phyloP scores from a whole-genome alignment of 2,329 filamentous ascomycete genomes.

The Gyromitra esculenta region DNA sequence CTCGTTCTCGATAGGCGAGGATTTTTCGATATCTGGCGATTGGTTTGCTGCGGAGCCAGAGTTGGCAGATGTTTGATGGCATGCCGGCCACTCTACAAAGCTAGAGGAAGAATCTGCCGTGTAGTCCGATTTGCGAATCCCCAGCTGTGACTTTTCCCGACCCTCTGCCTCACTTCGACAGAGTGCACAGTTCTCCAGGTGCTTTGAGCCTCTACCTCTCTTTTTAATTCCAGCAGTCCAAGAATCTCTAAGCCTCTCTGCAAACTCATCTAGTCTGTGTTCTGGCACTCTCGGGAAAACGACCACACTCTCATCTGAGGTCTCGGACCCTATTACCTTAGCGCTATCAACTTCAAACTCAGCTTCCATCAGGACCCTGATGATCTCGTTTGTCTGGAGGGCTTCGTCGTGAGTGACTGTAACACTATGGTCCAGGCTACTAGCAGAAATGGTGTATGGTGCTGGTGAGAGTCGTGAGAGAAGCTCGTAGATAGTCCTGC shows the following conservation, averaged over 20 bases:
- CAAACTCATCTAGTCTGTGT: conserved; percentile 59
- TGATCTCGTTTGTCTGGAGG: conserved; percentile 61
- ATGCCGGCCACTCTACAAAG: background rate
- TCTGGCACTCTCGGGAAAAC: conserved; percentile 58
- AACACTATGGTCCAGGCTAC: conserved; percentile 76
- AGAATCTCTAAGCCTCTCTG: conserved; percentile 51
- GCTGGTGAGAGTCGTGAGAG: conserved; percentile 65
- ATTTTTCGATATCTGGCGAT: background rate
- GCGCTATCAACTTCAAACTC: conserved; percentile 67
- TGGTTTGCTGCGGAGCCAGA: conserved; percentile 12
- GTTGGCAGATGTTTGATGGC: background rate
- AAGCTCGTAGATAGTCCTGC: conserved; percentile 71
- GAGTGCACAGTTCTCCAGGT: conserved; percentile 66
- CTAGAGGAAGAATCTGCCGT: conserved; percentile 13
- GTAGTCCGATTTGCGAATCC: conserved; percentile 28
- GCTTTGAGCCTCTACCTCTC: conserved; percentile 56
- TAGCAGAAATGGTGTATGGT: conserved; percentile 71
- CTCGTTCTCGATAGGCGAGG: conserved; percentile 13
- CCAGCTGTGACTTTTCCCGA: conserved; percentile 52
- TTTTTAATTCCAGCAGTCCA: conserved; percentile 58
- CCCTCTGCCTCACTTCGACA: conserved; percentile 62
- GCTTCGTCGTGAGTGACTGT: conserved; percentile 67
- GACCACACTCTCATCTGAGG: conserved; percentile 45
- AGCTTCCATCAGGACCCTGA: conserved; percentile 65
- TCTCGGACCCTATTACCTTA: conserved; percentile 42